Base-by-base conservation (phyloP, 2,329 filamentous ascomycete species). In the Fusarium concolor region DNA sequence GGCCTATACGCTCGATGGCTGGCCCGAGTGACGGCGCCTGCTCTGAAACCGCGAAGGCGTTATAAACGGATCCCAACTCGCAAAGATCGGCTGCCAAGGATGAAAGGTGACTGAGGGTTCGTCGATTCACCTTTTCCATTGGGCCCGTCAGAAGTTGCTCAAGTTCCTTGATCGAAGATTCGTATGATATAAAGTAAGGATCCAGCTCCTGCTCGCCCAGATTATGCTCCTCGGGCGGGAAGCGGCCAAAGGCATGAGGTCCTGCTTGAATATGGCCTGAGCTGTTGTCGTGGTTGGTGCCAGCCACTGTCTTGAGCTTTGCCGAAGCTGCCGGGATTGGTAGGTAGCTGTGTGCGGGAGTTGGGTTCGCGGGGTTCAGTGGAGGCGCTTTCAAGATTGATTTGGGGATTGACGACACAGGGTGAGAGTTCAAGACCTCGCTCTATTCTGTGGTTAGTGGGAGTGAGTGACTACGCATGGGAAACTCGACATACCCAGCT, bases 321-420 rank as follows among this genome's bases (percentile, higher is more conserved):
- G 96, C 93, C 24, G 93, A 97, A 39, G 87, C 82, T 8, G 94
- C 89, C 10, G 96, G 96, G 1, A 98, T 83, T 1, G 96, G 96
- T 12, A 99, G 89, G 81, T 90, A 98, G 70, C 86, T 88, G 79
- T 99, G 96, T 15, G 91, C 96, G 49, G 90, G 85, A 2, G 92
- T 92, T 8, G 96, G 94, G 76, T 97, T 97, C n/a, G 95, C 93
- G 10, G 96, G 90, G 77, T 99, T 91, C 62, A 98, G 85, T 7
- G 96, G 96, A n/a, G 96, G 96, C 5, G 96, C 95, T 81, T 96
- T 97, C 74, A 98, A 85, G 67, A 95, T 91, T 59, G 94, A 94
- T 80, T 98, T 98, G 4, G 96, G 96, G 57, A 99, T 92, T 20
- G 92, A 96, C 6, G 93, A 87, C 35, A 97, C 90, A 2, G 96